Conservation (phyloP, 139 green algal species). For the Chlorokybus atmophyticus region DNA sequence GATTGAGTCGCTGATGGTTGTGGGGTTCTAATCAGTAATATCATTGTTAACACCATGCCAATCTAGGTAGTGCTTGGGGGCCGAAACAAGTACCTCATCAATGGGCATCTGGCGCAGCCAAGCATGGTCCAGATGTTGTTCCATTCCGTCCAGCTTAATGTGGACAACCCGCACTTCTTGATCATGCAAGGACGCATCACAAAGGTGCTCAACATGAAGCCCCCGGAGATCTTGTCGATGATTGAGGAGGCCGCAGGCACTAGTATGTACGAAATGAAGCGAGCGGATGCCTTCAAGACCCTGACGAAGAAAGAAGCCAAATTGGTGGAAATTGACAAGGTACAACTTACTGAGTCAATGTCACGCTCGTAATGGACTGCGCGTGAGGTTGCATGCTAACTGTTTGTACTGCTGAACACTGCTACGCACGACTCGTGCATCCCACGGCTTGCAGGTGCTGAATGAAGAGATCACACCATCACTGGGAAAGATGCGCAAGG, state of each 20-base stretch:
- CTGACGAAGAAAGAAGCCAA: constrained; percentile 92
- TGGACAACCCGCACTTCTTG: constrained; percentile 99
- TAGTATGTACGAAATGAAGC: constrained; percentile 98
- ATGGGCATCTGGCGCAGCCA: constrained; percentile 78
- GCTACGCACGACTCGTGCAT: too few species aligned
- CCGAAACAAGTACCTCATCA: constrained; percentile 96
- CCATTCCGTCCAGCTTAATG: constrained; percentile 96
- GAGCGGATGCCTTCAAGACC: constrained; percentile 71
- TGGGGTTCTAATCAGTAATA: background rate
- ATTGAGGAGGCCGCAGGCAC: constrained; percentile 91
- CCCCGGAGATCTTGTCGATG: constrained; percentile 88
- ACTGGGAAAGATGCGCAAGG: constrained; percentile 62
- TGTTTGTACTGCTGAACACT: too few species aligned
- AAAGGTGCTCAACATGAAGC: constrained; percentile 99
- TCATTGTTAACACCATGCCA: background rate
- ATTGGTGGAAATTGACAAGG: constrained; percentile 89
- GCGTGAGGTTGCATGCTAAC: too few species aligned
- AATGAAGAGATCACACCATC: constrained; percentile 76
- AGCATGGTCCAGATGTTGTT: constrained; percentile 90
- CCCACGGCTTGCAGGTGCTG: background rate
- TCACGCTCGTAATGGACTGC: too few species aligned
- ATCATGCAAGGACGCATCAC: constrained; percentile 92
- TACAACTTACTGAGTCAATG: constrained; percentile 18
- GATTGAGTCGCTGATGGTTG: too few species aligned
- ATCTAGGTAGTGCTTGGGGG: constrained; percentile 85